Evolutionary conservation across 192 early-diverging fungal species (phyloP), one percentile per base, ranked within the genome.

Genomic region (Powellomyces hirtus): DNA sequence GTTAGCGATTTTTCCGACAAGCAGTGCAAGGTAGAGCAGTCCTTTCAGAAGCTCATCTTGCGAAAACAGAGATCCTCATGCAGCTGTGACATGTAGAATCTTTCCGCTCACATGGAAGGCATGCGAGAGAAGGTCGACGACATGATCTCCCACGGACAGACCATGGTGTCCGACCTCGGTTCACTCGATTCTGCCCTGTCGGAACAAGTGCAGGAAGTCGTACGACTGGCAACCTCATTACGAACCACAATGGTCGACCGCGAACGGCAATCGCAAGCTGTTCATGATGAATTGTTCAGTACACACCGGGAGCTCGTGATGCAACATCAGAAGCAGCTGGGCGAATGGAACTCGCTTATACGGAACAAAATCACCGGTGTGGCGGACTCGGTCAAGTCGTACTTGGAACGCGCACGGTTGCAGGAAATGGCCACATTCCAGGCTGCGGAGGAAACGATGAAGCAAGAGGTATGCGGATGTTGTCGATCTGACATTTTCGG

Each of bases 271-370:
- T 33, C 55, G n/a, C 49, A 37, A 24, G 51, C 22, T 18, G 38
- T 42, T 14, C 51, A 66, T 26, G 33, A 27, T 22, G 51, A 56
- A 35, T 38, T 68, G 22, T 72, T 72, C 33, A 34, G 22, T 10
- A 27, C 55, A 1, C 62, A 63, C 31, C 24, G 37, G 27, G 62
- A 72, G 10, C 42, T 72, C 53, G 45, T 72, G 10, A 18, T 33
- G 26, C 53, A 72, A 30, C 62, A 72, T 65, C 70, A 72, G 33
- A 11, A 13, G 62, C 51, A 72, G 70, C 44, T 72, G 26, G 22
- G 24, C 40, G 62, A 72, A 30, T 72, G 61, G 62, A 72, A 65
- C 37, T 20, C 18, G 6, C 18, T 60, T 31, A 16, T 69, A 18
- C 22, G 58, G 27, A 24, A 42, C 31, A 42, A 64, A 24, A 59